phyloP scores from a whole-genome alignment of 192 early-diverging fungal species.

The Cladochytrium replicatum region DNA sequence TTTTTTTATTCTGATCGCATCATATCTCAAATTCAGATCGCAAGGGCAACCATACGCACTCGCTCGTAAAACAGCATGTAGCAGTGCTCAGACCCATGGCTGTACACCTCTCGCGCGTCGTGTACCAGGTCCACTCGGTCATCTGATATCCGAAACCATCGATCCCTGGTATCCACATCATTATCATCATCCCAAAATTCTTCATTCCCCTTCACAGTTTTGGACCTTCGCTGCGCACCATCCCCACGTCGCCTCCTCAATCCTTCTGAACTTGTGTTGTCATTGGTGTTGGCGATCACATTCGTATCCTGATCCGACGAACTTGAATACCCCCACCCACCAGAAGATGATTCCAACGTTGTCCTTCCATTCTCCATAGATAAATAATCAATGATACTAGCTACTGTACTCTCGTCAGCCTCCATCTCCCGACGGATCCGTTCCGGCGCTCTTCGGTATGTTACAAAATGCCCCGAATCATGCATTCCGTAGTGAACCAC shows the following conservation, averaged over 20 bases:
- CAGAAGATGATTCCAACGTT: background rate
- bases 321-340: background rate
- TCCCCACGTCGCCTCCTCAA: background rate
- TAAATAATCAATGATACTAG: conserved; percentile 4
- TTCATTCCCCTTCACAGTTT: background rate
- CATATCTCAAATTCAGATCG: no score
- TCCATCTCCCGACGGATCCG: conserved; percentile 1
- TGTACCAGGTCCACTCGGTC: conserved; percentile 29
- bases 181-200: background rate
- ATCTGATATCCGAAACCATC: conserved; percentile 64
- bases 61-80: conserved; percentile 53
- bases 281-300: no score
- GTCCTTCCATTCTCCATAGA: conserved; percentile 2
- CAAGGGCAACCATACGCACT: no score
- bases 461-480: conserved; percentile 83
- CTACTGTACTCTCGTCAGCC: background rate
- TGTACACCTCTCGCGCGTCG: conserved; percentile 32
- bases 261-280: no score
- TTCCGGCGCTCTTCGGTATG: conserved; percentile 62
- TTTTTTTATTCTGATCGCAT: no score
- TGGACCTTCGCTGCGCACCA: background rate
- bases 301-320: no score
- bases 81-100: conserved; percentile 26
- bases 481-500: conserved; percentile 81
- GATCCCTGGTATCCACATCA: conserved; percentile 19